Evolutionary conservation across 352 stramenopile species (phyloP).

Genomic region (Nothophytophthora sp.): DNA sequence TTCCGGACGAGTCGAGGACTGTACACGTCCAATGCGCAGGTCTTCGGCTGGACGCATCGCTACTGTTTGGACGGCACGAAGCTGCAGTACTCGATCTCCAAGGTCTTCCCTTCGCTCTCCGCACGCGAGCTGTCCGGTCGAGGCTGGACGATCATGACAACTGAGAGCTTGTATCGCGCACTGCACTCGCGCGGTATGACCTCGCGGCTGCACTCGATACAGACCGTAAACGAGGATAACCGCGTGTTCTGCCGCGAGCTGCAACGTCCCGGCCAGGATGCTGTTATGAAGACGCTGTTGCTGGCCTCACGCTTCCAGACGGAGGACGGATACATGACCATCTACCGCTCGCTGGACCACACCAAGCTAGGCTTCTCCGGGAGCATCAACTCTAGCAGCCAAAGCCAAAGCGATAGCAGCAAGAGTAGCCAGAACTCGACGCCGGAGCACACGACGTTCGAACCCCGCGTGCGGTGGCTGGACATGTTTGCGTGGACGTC

Average conservation of each 20-base stretch:
- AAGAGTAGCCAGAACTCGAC: too few relatives aligned
- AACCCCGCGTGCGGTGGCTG: conserved; percentile 25
- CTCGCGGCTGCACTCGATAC: conserved; percentile 24
- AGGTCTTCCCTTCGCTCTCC: conserved; percentile 29
- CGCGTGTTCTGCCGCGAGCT: conserved; percentile 36
- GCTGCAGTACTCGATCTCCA: conserved; percentile 41
- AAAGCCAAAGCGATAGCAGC: not conserved
- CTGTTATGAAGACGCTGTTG: conserved; percentile 35
- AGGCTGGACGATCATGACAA: conserved; percentile 40
- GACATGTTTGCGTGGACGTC: conserved; percentile 37
- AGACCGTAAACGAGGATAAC: conserved; percentile 41
- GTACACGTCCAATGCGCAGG: conserved; percentile 26
- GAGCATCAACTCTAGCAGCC: not conserved
- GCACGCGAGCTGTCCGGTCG: conserved; percentile 27
- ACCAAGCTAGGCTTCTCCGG: conserved; percentile 19
- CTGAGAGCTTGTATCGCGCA: conserved; percentile 20
- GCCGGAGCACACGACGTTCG: too few relatives aligned
- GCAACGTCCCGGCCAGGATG: conserved; percentile 18
- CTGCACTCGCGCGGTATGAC: conserved; percentile 38
- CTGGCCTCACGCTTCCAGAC: conserved; percentile 41
- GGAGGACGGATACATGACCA: conserved; percentile 30
- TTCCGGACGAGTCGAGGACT: conserved; percentile 28
- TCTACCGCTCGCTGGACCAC: conserved; percentile 42
- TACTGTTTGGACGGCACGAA: conserved; percentile 23
- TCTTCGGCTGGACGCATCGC: conserved; percentile 41